Conservation (phyloP, 2,329 filamentous ascomycete species). For the Mollisia scopiformis region DNA sequence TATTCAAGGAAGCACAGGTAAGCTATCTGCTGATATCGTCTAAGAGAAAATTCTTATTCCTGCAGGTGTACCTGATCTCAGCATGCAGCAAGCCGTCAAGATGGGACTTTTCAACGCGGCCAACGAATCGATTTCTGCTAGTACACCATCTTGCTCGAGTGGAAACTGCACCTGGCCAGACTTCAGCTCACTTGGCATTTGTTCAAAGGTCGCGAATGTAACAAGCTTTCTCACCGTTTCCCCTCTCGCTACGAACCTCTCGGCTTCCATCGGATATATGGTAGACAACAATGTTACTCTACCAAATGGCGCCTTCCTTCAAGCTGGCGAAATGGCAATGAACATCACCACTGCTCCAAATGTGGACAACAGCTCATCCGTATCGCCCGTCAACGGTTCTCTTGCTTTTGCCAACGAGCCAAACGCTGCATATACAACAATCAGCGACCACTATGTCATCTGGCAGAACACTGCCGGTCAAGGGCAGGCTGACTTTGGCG, state of each 20-base stretch:
- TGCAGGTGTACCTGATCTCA: not conserved
- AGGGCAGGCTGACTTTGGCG: not conserved
- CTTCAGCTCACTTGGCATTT: slow-evolving; percentile 38
- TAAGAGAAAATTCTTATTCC: not conserved
- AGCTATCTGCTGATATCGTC: not conserved
- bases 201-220: slow-evolving; percentile 18
- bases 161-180: slow-evolving; percentile 38
- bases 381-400: not conserved
- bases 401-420: slow-evolving; percentile 7
- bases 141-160: slow-evolving; percentile 30
- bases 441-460: slow-evolving; percentile 14
- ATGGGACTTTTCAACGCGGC: slow-evolving; percentile 4
- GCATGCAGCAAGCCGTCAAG: slow-evolving; percentile 9
- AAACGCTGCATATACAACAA: not conserved
- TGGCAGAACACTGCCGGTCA: not conserved
- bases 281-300: slow-evolving; percentile 1
- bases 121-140: not conserved
- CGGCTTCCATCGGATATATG: not conserved
- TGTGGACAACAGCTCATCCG: not conserved
- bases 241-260: not conserved
- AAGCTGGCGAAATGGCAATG: not conserved
- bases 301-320: slow-evolving; percentile 7
- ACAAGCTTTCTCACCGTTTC: slow-evolving; percentile 6
- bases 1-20: slow-evolving; percentile 1
- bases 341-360: slow-evolving; percentile 7